phyloP scores from a whole-genome alignment of 345 rosid genomes.

The Psidium guajava region DNA sequence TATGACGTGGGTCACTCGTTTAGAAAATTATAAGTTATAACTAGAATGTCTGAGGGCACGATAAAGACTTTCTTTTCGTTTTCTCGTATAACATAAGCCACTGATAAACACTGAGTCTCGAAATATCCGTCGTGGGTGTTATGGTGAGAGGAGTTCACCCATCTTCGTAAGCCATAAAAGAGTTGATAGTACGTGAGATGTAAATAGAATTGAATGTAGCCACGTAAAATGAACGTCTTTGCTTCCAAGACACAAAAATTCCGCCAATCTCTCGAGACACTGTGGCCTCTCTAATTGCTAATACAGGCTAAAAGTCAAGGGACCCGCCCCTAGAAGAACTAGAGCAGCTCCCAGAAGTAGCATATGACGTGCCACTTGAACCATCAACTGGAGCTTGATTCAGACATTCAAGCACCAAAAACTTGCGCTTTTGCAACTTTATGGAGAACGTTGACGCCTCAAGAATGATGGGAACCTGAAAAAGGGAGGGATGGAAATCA shows the following conservation, averaged over 20 bases:
- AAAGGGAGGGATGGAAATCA: not conserved
- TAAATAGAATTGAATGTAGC: not conserved
- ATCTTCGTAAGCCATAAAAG: not conserved
- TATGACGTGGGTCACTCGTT: not conserved
- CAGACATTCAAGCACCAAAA: slow-evolving; percentile 66
- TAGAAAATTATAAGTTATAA: not conserved
- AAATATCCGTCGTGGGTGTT: not conserved
- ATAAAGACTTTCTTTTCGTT: not conserved
- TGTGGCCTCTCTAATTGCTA: not conserved
- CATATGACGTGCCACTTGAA: slow-evolving; percentile 76
- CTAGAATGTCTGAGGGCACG: not conserved
- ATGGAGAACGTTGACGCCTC: slow-evolving; percentile 84
- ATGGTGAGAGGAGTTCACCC: not conserved
- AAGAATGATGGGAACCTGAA: slow-evolving; percentile 70
- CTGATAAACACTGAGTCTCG: not conserved
- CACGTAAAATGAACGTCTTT: not conserved
- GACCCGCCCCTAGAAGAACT: slow-evolving; percentile 47
- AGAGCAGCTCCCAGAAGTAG: slow-evolving; percentile 55
- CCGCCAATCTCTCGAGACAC: not conserved
- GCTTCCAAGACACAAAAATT: not conserved
- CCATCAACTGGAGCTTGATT: slow-evolving; percentile 96
- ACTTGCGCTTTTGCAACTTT: slow-evolving; percentile 73
- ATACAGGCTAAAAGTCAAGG: slow-evolving; percentile 47
- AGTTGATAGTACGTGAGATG: not conserved
- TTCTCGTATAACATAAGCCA: not conserved